Percentiles rank a stretch among this genome's conserved stretches.
phyloP scores from a whole-genome alignment of 208 protist genomes.

The Phytomonas serpens region DNA sequence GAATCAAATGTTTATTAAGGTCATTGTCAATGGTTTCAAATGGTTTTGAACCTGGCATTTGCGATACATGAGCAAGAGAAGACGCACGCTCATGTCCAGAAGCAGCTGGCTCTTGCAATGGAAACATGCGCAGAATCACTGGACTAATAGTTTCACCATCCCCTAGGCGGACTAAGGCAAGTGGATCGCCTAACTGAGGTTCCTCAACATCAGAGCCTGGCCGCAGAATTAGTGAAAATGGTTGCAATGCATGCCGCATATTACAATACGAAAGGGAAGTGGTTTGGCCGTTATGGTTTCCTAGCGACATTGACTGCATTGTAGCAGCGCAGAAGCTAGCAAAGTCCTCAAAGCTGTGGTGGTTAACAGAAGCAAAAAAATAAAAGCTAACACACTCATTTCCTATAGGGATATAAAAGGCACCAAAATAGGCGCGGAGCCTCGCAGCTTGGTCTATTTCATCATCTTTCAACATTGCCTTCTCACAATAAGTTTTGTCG shows the following conservation, averaged over 20 bases:
- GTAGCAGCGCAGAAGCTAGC: slow-evolving; percentile 56
- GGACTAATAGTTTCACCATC: neutral
- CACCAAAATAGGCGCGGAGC: slow-evolving; percentile 32
- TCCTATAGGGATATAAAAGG: slow-evolving; percentile 54
- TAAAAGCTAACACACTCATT: slow-evolving; percentile 57
- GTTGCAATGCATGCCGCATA: slow-evolving; percentile 53
- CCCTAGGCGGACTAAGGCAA: slow-evolving; percentile 16
- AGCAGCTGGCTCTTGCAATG: neutral
- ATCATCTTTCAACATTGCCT: neutral
- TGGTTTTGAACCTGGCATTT: neutral
- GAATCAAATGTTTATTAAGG: neutral
- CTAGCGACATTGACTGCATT: slow-evolving; percentile 64
- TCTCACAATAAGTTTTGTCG: neutral
- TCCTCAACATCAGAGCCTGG: slow-evolving; percentile 56
- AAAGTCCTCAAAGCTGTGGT: slow-evolving; percentile 58
- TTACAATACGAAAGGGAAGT: slow-evolving; percentile 76
- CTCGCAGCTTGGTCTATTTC: neutral
- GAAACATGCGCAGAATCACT: slow-evolving; percentile 1
- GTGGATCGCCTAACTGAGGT: slow-evolving; percentile 57
- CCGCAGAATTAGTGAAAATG: slow-evolving; percentile 50
- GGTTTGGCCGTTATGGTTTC: slow-evolving; percentile 75
- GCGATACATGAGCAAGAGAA: neutral
- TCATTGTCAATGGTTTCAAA: neutral
- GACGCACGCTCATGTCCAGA: neutral
- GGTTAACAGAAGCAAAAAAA: slow-evolving; percentile 58